Evolutionary conservation across 1,139 yeast genomes (phyloP), one percentile per base, ranked within the genome.

Genomic region (Magnusiomyces clavatus): DNA sequence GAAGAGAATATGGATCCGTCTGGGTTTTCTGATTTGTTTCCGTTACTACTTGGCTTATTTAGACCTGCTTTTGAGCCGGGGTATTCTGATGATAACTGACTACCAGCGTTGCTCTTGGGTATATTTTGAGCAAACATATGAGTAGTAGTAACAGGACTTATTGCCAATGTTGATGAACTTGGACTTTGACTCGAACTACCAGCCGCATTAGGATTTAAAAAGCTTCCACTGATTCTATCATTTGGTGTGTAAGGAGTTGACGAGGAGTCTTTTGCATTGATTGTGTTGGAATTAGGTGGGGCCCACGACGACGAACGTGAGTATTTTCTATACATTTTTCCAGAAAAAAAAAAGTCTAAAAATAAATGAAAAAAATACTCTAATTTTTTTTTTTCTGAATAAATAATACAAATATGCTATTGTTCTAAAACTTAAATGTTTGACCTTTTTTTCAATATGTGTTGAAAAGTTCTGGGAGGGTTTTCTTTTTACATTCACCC

Each of bases 121-220:
- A 16, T n/a, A 13, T 6, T 13, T 10, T 6, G 19, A 12, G 34
- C 37, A 19, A 12, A 45, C 20, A 37, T 45, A 42, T 13, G 48
- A 51, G 5, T 24, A 24, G 31, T 24, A 8, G 54, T 47, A 48
- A 51, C 42, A 8, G 55, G 55, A 34, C 54, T 49, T 35, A 54
- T 52, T 12, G 55, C 56, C 19, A 52, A 43, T 1, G 56, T 52
- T n/a, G 56, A 54, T 13, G 54, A 54, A 34, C 52, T 50, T 13
- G 56, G 56, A 39, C 56, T 53, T 35, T 53, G 56, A 6, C 41
- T 41, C 2, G 42, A 40, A 11, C 34, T 44, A 35, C 20, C 19
- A 19, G 19, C 14, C 10, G 24, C 39, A 44, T 44, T 38, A 16
- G 35, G 48, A n/a, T 36, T 16, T 37, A 29, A n/a, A n/a, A 19